Base-by-base conservation (phyloP, 805 yeast genomes). In the Ogataea nitratoaversa region DNA sequence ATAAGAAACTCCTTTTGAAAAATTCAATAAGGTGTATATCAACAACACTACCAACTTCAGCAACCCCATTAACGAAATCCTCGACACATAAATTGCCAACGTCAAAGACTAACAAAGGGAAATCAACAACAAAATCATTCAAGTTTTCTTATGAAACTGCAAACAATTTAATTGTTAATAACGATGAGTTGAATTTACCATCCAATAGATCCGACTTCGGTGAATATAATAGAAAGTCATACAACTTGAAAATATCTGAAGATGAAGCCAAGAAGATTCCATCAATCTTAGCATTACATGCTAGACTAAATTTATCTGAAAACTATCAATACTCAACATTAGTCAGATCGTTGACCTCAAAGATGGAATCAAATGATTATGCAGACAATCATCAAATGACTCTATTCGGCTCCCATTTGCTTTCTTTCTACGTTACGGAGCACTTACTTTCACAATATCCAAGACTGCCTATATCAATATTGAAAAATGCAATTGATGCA, bases 361-460 rank as follows among this genome's bases (percentile, higher is more conserved):
- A 61, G 18, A 36, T 46, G 38, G 37, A 50, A 22, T 50, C 65
- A 12, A 60, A 62, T 41, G 74, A 74, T 12, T 70, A 71, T 44
- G 83, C 80, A 14, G 84, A 85, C 62, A 91, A 93, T 61, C 71
- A 71, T 42, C 93, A 95, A 5, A 72, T 91, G 56, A 76, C 84
- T 42, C 75, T 78, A n/a, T 80, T 91, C 56, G 99, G 99, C 37
- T 78, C 81, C 54, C 79, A 81, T 44, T 66, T 93, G 36, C 66
- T 93, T 44, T 76, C 82, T 11, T 87, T 80, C 61, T 83, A 86
- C 54, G 83, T 80, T 4, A 72, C 84, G 17, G 95, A 88, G 60
- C 67, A 84, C 51, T 68, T 91, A 43, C 66, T 88, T 52, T 63
- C 80, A 37, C 78, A 75, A 49, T 89, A 89, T 60, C 99, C 99